phyloP scores from a whole-genome alignment of 2,329 filamentous ascomycete species.

The Podosphaera fusca region DNA sequence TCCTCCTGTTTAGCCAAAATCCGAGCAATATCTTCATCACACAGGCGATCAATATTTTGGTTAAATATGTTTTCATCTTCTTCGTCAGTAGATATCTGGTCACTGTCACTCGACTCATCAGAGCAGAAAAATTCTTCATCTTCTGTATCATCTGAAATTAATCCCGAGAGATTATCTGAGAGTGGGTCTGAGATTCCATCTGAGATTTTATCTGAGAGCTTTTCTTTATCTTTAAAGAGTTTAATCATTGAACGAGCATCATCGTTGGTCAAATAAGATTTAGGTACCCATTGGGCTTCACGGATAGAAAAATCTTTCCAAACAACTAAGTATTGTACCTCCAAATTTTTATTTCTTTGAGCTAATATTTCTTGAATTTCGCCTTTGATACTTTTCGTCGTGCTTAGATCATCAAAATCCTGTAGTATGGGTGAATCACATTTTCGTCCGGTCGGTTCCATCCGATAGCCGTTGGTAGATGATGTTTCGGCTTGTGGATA shows the following conservation, averaged over 20 bases:
- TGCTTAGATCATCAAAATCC: constrained; percentile 26
- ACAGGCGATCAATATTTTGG: constrained; percentile 23
- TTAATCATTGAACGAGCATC: constrained; percentile 15
- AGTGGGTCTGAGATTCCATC: background rate
- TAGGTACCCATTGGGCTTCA: constrained; percentile 26
- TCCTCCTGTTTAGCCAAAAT: constrained; percentile 38
- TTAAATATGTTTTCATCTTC: constrained; percentile 17
- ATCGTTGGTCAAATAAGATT: constrained; percentile 14
- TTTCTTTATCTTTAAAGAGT: constrained; percentile 16
- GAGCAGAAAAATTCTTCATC: constrained; percentile 10
- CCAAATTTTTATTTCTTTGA: constrained; percentile 21
- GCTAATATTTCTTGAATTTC: constrained; percentile 21
- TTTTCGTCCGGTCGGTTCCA: constrained; percentile 6
- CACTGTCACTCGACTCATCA: constrained; percentile 14
- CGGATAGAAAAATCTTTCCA: constrained; percentile 21
- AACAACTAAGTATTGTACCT: constrained; percentile 28
- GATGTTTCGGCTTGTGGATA: constrained; percentile 13
- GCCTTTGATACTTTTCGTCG: constrained; percentile 23
- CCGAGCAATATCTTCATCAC: constrained; percentile 37
- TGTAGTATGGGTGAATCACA: constrained; percentile 23
- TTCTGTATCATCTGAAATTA: constrained; percentile 5
- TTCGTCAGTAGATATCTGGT: constrained; percentile 17
- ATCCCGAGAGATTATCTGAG: constrained; percentile 11
- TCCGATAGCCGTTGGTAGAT: constrained; percentile 4
- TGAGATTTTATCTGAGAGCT: constrained; percentile 11